These are phyloP conservation scores for Podosphaera xanthii DNA, from an alignment of 2,329 filamentous ascomycete species.

Conservation along the genomic window DNA sequence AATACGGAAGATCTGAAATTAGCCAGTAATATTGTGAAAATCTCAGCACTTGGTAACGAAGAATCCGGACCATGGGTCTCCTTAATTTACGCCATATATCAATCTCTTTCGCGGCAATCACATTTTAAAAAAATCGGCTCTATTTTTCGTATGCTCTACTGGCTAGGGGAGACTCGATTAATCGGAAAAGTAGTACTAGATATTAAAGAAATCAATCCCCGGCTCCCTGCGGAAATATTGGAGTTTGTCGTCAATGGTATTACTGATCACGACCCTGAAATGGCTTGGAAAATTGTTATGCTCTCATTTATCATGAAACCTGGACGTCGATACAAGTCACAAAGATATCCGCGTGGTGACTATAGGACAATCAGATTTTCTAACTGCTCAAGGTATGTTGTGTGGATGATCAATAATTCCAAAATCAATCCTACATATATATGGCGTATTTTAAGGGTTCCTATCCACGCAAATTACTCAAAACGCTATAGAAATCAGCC, in stretches of 20 bases:
- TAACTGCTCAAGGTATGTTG: background rate
- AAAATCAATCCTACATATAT: background rate
- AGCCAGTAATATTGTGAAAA: background rate
- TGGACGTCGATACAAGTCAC: background rate
- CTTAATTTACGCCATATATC: background rate
- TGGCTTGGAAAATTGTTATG: slow-evolving; percentile 1
- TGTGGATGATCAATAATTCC: slow-evolving; percentile 1
- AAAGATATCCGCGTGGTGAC: background rate
- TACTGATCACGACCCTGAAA: background rate
- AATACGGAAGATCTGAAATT: background rate
- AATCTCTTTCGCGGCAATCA: background rate
- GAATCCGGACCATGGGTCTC: background rate
- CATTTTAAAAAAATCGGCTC: background rate
- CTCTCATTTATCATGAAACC: background rate
- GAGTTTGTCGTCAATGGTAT: background rate
- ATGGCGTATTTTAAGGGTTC: background rate
- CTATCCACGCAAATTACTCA: background rate
- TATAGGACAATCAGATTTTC: background rate
- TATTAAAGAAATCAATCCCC: background rate
- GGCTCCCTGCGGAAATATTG: background rate
- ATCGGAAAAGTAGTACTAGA: background rate
- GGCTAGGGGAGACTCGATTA: background rate
- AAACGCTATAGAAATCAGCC: slow-evolving; percentile 1
- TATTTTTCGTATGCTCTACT: background rate
- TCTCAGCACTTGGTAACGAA: background rate